Evolutionary conservation across 129 eudicot genomes (phyloP).

Genomic region (Chrysanthemum makinoi): DNA sequence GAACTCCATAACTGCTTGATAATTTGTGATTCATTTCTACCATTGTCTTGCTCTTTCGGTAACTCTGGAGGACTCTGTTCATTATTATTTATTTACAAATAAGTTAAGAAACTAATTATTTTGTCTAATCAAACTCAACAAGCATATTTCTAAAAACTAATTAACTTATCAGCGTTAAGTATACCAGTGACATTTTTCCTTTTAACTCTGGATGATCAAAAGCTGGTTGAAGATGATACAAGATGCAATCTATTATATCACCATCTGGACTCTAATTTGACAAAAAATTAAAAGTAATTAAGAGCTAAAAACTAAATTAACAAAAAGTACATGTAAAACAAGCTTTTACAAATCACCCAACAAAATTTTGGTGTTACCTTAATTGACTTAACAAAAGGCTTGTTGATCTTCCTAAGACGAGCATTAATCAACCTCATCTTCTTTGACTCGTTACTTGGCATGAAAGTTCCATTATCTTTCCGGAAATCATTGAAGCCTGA

Average conservation of each 20-base stretch:
- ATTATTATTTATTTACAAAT: not conserved
- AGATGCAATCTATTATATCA: not conserved
- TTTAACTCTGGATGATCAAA: not conserved
- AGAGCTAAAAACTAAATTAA: not conserved
- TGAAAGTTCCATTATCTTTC: not conserved
- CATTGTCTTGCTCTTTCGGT: not conserved
- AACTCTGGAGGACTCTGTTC: not conserved
- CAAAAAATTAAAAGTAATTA: not conserved
- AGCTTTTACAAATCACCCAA: not conserved
- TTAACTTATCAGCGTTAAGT: not conserved
- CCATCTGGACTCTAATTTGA: not conserved
- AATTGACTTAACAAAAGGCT: slow-evolving; percentile 3
- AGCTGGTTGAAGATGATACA: not conserved
- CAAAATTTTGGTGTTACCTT: not conserved
- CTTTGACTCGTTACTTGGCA: not conserved
- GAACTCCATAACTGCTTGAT: slow-evolving; percentile 8
- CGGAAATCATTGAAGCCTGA: not conserved
- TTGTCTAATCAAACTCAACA: not conserved
- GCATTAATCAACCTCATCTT: not conserved
- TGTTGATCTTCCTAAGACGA: not conserved
- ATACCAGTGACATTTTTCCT: not conserved
- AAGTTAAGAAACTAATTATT: not conserved
- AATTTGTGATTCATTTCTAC: not conserved
- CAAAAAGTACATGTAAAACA: not conserved
- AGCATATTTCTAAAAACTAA: not conserved